Evolutionary conservation across 805 yeast genomes (phyloP).

Genomic region (Torulaspora quercuum): DNA sequence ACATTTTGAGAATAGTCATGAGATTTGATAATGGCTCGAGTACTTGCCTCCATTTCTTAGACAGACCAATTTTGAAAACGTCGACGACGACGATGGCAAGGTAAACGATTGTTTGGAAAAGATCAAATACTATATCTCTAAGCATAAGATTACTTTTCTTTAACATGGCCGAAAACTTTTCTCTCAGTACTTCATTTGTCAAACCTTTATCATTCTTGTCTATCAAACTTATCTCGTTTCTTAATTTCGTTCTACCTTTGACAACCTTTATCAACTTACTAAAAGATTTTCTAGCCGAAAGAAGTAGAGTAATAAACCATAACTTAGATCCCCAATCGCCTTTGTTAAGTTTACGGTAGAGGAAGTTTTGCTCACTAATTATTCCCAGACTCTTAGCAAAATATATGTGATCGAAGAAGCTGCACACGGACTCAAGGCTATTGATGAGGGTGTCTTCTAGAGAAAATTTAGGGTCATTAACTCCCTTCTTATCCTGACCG

Average conservation of each 20-base stretch:
- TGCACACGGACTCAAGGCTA: slow-evolving; percentile 26
- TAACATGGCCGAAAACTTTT: slow-evolving; percentile 17
- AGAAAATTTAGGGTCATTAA: neutral
- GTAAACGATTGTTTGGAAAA: slow-evolving; percentile 28
- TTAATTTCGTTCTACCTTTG: slow-evolving; percentile 15
- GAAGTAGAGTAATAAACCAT: slow-evolving; percentile 30
- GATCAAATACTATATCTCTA: slow-evolving; percentile 22
- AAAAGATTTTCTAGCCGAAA: slow-evolving; percentile 23
- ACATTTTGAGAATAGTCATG: slow-evolving; percentile 23
- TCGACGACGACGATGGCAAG: slow-evolving; percentile 23
- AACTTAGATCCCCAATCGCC: slow-evolving; percentile 30
- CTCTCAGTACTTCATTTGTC: slow-evolving; percentile 20
- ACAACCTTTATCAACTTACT: slow-evolving; percentile 14
- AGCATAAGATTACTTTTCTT: slow-evolving; percentile 17
- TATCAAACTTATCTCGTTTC: slow-evolving; percentile 16
- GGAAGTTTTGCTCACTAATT: slow-evolving; percentile 25
- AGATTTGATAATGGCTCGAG: slow-evolving; percentile 28
- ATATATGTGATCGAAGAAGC: slow-evolving; percentile 30
- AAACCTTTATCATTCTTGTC: slow-evolving; percentile 9
- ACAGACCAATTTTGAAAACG: slow-evolving; percentile 19
- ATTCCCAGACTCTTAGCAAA: slow-evolving; percentile 31
- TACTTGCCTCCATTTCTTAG: slow-evolving; percentile 14
- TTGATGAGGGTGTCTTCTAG: slow-evolving; percentile 23
- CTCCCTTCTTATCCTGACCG: neutral
- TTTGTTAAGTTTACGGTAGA: slow-evolving; percentile 28